A percentile compares a stretch with the other conserved stretches of the same genome.
phyloP scores from a whole-genome alignment of 805 yeast species.

The Saccharomycopsis capsularis region DNA sequence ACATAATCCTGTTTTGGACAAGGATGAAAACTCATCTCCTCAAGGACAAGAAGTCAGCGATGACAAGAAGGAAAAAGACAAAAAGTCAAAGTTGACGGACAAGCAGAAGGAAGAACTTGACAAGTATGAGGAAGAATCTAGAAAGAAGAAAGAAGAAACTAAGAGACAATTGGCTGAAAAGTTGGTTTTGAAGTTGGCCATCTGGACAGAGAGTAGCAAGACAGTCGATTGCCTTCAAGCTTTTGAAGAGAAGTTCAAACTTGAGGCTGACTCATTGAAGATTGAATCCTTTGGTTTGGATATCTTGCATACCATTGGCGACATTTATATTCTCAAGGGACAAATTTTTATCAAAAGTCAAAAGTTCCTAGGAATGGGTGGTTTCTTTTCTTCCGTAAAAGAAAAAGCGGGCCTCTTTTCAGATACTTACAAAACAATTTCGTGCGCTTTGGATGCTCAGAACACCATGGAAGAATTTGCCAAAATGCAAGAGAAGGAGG shows the following conservation, averaged over 20 bases:
- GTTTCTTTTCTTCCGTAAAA: conserved; percentile 62
- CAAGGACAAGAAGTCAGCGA: not conserved
- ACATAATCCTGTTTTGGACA: conserved; percentile 1
- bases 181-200: conserved; percentile 47
- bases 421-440: conserved; percentile 64
- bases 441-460: conserved; percentile 74
- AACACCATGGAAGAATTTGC: conserved; percentile 67
- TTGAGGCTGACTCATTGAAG: conserved; percentile 78
- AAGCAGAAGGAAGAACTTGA: conserved; percentile 40
- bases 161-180: conserved; percentile 47
- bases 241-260: conserved; percentile 57
- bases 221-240: conserved; percentile 54
- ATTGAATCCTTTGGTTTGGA: conserved; percentile 84
- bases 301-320: conserved; percentile 69
- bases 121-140: conserved; percentile 70
- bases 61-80: conserved; percentile 1
- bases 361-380: conserved; percentile 57
- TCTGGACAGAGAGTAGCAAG: conserved; percentile 55
- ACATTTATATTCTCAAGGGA: conserved; percentile 58
- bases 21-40: not conserved
- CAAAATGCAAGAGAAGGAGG: conserved; percentile 50
- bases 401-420: conserved; percentile 69
- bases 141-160: conserved; percentile 26
- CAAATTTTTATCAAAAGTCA: conserved; percentile 56
- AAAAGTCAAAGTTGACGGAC: conserved; percentile 5